Evolutionary conservation across 176 grass and related monocot genomes (phyloP), one percentile per base, ranked within the genome.

Genomic region (Cymbopogon citratus): DNA sequence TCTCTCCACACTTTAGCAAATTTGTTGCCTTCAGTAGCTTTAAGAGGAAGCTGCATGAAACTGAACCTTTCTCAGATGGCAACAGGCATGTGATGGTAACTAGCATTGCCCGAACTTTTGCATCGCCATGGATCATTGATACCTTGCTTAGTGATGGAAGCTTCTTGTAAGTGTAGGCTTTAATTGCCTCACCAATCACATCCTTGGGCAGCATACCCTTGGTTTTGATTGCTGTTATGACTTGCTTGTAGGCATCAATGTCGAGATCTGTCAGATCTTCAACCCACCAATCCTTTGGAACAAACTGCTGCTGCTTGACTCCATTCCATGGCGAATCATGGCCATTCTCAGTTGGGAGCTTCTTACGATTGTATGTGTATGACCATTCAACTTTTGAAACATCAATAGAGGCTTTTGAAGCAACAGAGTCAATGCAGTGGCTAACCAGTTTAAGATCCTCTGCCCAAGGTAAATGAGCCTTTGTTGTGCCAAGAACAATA

Each of bases 271-370:
- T 90, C 19, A 99, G 84, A 85, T 99, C 92, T 71, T 99, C 96
- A 16, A 93, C 89, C 92, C 92, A 99, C 96, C 96, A 99, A 75
- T 99, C 96, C 75, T 93, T 95, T 14, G 96, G 96, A 52, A 99
- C 96, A 33, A 28, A 80, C 33, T 83, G 84, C 25, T 91, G 89
- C 69, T 87, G 87, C 44, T 91, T 91, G 59, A 94, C 85, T 52
- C 92, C 89, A 81, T 91, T 91, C 85, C 89, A 92, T 23, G 91
- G 87, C 10, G 75, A 78, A 85, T 94, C 87, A 19, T 83, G 65
- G 13, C 90, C 85, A 87, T 78, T 91, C 65, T 94, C 88, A 43
- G 87, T 87, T 80, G 82, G 77, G 46, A 93, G 92, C 60, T 99
- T 99, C 87, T 91, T 93, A 29, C 92, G 82, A 57, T 90, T 99